Percentiles rank a stretch among this genome's conserved stretches.
These are phyloP conservation scores for Peniophora sp. DNA, from an alignment of 1,284 basidiomycete species.

Conservation along the genomic window DNA sequence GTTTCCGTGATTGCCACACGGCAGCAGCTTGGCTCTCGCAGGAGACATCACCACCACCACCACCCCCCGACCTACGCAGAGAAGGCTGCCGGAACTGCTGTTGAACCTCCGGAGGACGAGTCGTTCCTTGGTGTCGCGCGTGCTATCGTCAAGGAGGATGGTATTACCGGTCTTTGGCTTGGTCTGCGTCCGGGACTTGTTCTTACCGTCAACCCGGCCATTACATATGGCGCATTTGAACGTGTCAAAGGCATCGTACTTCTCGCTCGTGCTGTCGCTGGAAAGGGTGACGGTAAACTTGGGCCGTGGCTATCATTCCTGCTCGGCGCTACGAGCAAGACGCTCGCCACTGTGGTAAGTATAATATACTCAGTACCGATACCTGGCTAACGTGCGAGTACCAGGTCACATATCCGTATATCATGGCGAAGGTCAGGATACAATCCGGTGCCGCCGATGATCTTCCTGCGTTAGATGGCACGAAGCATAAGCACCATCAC, in stretches of 20 bases:
- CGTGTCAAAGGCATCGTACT: conserved; percentile 73
- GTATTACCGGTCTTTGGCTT: conserved; percentile 88
- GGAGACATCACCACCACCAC: conserved; percentile 14
- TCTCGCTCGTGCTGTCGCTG: conserved; percentile 42
- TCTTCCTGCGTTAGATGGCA: too few species aligned
- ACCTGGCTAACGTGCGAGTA: background rate
- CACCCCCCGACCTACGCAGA: conserved; percentile 2
- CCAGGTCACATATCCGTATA: conserved; percentile 87
- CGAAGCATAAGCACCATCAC: conserved; percentile 28
- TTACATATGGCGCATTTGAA: conserved; percentile 97
- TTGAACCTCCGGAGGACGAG: conserved; percentile 27
- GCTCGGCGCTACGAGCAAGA: conserved; percentile 92
- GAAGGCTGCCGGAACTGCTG: conserved; percentile 1
- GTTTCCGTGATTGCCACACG: conserved; percentile 96
- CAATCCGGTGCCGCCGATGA: conserved; percentile 69
- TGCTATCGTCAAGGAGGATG: conserved; percentile 91
- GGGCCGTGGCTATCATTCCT: conserved; percentile 79
- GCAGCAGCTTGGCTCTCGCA: conserved; percentile 74
- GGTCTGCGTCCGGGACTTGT: conserved; percentile 91
- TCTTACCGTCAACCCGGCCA: conserved; percentile 94
- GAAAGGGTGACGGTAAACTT: conserved; percentile 45
- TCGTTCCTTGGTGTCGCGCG: conserved; percentile 75
- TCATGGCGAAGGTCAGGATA: conserved; percentile 96
- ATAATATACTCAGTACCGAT: conserved; percentile 5
- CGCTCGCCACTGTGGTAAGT: conserved; percentile 88